Evolutionary conservation across 1,139 yeast genomes (phyloP), one percentile per base, ranked within the genome.

Genomic region (Debaryomyces sp.): DNA sequence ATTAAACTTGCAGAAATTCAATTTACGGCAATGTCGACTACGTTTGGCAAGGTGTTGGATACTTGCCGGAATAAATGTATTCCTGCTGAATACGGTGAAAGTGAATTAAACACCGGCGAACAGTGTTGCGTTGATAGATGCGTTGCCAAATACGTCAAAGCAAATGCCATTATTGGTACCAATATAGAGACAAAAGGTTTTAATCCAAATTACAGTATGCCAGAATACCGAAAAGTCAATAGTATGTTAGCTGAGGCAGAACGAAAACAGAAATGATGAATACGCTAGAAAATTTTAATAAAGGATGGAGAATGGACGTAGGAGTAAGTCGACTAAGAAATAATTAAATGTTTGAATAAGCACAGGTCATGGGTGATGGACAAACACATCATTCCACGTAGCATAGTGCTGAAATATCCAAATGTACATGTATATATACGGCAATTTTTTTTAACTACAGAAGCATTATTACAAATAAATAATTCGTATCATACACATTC

Each of bases 61-160:
- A 75, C 77, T 17, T 89, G 96, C 65, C 75, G 78, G 45, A 60
- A 67, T 49, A 91, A 91, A 66, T 91, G 98, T 66, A 77, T 91
- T 41, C 85, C 85, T 7, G 77, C 69, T 49, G 84, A 81, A 21
- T 91, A 87, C 66, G 92, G 90, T 17, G 97, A 91, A 61, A 78
- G 81, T 13, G 97, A 91, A 32, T 70, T 89, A 47, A 81, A 81
- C 50, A 88, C 89, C 56, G 96, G 96, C 24, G 96, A 89, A 62
- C 68, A 73, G 55, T 76, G 81, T 46, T 89, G 96, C 63, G 69
- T 86, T 4, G 95, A 89, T 64, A 70, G 96, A 51, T 89, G 96
- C 69, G 91, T 87, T 36, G 68, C 82, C 48, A 89, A 89, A 66
- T 87, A 84, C 62, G 84, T 87, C 69, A 75, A 74, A 59, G 83